These are phyloP conservation scores for Aspergillus flavus DNA, from an alignment of 2,329 filamentous ascomycete genomes.

Conservation along the genomic window DNA sequence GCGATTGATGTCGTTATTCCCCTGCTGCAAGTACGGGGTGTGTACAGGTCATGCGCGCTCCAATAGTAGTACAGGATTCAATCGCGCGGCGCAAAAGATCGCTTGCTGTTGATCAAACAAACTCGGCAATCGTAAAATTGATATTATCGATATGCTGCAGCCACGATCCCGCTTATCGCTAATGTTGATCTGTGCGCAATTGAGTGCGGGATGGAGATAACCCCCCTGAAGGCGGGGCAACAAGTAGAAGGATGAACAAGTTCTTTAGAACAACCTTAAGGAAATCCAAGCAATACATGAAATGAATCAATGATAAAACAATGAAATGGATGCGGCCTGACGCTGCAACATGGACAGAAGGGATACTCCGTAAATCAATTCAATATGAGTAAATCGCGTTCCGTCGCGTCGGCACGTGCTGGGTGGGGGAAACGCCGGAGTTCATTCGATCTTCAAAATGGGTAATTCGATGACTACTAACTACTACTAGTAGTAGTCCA, in stretches of 20 bases:
- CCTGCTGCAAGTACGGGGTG: neutral
- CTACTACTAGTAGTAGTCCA: neutral
- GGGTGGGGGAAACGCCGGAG: neutral
- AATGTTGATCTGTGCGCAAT: slow-evolving; percentile 6
- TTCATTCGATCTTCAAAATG: neutral
- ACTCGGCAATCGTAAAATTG: neutral
- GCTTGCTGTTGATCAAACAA: neutral
- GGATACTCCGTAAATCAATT: neutral
- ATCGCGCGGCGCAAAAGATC: neutral
- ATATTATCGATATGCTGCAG: slow-evolving; percentile 4
- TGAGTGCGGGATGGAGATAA: neutral
- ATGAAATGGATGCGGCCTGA: neutral
- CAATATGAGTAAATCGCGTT: neutral
- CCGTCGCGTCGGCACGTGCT: slow-evolving; percentile 12
- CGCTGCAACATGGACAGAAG: neutral
- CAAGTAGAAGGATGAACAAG: neutral
- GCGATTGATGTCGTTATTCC: neutral
- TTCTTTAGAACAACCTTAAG: neutral
- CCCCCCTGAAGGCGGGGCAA: neutral
- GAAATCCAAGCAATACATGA: too few relatives aligned
- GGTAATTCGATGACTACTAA: neutral
- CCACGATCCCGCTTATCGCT: slow-evolving; percentile 2
- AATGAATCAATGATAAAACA: neutral
- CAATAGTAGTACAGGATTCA: neutral
- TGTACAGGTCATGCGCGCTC: neutral